Evolutionary conservation across 2,329 filamentous ascomycete species (phyloP), one percentile per base, ranked within the genome.

Genomic region (Colletotrichum liaoningense): DNA sequence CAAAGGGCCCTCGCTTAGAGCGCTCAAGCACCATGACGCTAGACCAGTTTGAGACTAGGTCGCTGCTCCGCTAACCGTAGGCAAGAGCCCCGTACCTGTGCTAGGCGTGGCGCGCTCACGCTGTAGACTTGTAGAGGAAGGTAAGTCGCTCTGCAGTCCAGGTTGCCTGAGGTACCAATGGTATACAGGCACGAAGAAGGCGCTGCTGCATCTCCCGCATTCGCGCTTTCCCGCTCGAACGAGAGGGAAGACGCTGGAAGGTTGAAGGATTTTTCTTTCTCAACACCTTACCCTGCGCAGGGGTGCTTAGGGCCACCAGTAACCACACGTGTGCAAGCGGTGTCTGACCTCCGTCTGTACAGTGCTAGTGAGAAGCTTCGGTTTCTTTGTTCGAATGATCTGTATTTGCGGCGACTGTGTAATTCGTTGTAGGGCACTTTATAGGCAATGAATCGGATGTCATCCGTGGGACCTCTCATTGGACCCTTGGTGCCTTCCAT

Each of bases 191-290:
- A 63, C 14, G 46, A 49, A 49, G 42, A 49, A 8, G 42, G 19
- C 42, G 42, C 42, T 22, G 42, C 42, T 49, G 42, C 42, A 49
- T 63, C 62, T 55, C 46, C 24, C 30, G 46, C 22, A 54, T 33
- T 49, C 19, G 42, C 42, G 42, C 19, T 49, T 46, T 63, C n/a
- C 28, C 60, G 60, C 28, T 54, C 49, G 62, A 64, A 55, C 19
- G 26, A 14, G 28, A 46, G 52, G 26, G 70, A 73, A 73, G 54
- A 73, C 33, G 66, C 66, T 73, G 70, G 70, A 73, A 73, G 33
- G 28, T 55, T 69, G 59, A 73, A 69, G 59, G 59, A 63, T 54
- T 69, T 69, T 69, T 42, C 24, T 24, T 30, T 35, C 26, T 33
- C 57, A n/a, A 49, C 42, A 49, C 19, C 42, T 49, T 49, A 49